Percentiles rank a stretch among this genome's conserved stretches.
Conservation (phyloP, 192 early-diverging fungal genomes). For the Coemansia sp. region DNA sequence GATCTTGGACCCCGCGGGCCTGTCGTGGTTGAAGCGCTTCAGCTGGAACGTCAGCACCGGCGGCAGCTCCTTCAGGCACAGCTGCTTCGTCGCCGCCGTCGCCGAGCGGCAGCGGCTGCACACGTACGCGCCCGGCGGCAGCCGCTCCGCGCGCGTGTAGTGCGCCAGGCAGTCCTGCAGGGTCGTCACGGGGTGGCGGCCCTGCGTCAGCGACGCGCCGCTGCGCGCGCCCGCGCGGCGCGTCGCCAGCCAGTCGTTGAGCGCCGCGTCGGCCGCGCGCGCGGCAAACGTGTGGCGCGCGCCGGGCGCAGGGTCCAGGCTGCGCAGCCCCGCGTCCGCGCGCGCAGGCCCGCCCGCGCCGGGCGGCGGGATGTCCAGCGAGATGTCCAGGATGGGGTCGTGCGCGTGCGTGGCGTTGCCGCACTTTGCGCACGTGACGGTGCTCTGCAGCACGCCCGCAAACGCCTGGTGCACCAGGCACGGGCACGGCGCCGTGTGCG, state of each 20-base stretch:
- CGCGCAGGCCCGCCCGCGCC: too few species aligned
- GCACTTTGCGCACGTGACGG: conserved; percentile 82
- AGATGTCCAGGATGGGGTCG: conserved; percentile 91
- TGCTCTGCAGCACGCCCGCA: conserved; percentile 84
- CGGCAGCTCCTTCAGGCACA: conserved; percentile 81
- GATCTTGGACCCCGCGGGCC: conserved; percentile 61
- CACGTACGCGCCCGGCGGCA: conserved; percentile 63
- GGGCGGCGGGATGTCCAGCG: conserved; percentile 66
- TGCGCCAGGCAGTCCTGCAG: conserved; percentile 55
- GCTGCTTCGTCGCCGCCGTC: conserved; percentile 82
- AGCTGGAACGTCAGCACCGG: conserved; percentile 90
- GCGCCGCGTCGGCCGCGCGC: conserved; percentile 18
- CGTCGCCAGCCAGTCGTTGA: conserved; percentile 20
- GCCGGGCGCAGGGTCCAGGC: neutral
- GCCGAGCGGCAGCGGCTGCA: conserved; percentile 66
- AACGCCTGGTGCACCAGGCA: conserved; percentile 92
- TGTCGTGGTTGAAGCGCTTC: conserved; percentile 87
- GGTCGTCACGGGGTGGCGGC: conserved; percentile 24
- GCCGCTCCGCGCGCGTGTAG: conserved; percentile 79
- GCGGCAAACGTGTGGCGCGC: conserved; percentile 2
- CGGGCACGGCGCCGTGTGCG: conserved; percentile 53
- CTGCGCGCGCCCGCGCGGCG: conserved; percentile 4
- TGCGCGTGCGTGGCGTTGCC: conserved; percentile 73
- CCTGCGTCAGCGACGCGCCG: conserved; percentile 19
- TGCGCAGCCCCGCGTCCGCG: conserved; percentile 6